phyloP scores from a whole-genome alignment of 2,329 filamentous ascomycete species.

The Fusarium acutatum region DNA sequence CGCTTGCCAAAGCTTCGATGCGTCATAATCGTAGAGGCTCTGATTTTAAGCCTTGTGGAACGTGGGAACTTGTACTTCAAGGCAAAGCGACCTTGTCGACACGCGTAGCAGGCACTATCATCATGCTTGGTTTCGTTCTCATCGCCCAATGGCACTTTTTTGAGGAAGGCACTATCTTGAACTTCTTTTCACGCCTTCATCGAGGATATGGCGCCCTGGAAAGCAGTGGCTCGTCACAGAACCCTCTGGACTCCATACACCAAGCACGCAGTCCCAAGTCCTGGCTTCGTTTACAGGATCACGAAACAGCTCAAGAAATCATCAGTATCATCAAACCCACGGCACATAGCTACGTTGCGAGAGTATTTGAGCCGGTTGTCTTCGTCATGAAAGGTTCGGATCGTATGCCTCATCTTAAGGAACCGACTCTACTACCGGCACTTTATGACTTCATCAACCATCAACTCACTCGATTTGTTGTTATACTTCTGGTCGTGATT shows the following conservation, averaged over 20 bases:
- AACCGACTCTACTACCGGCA: slow-evolving; percentile 48
- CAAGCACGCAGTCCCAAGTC: slow-evolving; percentile 79
- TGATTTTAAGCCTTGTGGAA: slow-evolving; percentile 35
- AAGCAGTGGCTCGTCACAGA: slow-evolving; percentile 44
- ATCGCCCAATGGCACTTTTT: slow-evolving; percentile 83
- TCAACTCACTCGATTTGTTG: slow-evolving; percentile 65
- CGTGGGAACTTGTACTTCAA: slow-evolving; percentile 70
- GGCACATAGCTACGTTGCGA: slow-evolving; percentile 75
- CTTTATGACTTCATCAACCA: slow-evolving; percentile 73
- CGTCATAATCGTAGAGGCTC: slow-evolving; percentile 46
- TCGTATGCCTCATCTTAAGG: slow-evolving; percentile 62
- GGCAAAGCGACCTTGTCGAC: slow-evolving; percentile 75
- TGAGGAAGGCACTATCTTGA: slow-evolving; percentile 60
- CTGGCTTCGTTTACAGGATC: slow-evolving; percentile 81
- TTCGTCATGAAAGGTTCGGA: slow-evolving; percentile 76
- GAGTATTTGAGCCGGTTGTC: slow-evolving; percentile 77
- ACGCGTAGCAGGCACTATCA: slow-evolving; percentile 76
- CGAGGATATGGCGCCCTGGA: slow-evolving; percentile 20
- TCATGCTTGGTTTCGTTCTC: slow-evolving; percentile 76
- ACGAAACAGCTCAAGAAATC: slow-evolving; percentile 79
- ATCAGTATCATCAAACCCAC: slow-evolving; percentile 79
- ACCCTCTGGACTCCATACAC: slow-evolving; percentile 67
- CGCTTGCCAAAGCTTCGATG: slow-evolving; percentile 66
- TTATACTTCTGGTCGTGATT: slow-evolving; percentile 69
- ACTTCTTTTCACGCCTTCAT: slow-evolving; percentile 40